These are phyloP conservation scores for Stephania japonica DNA, from an alignment of 164 flowering plant species.

Conservation along the genomic window DNA sequence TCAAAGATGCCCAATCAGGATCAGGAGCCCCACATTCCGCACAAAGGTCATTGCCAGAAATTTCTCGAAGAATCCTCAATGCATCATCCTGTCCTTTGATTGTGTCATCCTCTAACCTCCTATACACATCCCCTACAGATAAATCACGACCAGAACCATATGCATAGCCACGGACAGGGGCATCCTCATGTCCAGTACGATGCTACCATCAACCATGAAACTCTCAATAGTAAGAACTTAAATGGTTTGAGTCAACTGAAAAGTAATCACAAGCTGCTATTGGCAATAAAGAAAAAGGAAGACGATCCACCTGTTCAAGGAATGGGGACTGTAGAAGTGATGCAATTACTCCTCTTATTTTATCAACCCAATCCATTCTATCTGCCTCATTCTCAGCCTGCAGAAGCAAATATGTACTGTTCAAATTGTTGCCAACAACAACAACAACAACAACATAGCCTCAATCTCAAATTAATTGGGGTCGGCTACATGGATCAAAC, in stretches of 20 bases:
- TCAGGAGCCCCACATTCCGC: conserved; percentile 84
- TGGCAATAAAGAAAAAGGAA: neutral
- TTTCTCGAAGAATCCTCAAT: conserved; percentile 45
- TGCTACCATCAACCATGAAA: conserved; percentile 27
- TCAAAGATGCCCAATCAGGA: conserved; percentile 97
- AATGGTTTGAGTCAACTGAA: neutral
- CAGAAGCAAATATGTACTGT: neutral
- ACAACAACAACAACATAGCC: no score
- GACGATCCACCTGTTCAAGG: conserved; percentile 50
- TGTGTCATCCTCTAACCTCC: conserved; percentile 24
- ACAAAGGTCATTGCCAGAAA: conserved; percentile 86
- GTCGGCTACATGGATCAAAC: no score
- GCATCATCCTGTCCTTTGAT: conserved; percentile 37
- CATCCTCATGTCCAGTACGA: conserved; percentile 19
- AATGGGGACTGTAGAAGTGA: conserved; percentile 75
- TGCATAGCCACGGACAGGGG: conserved; percentile 16
- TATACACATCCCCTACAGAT: conserved; percentile 19
- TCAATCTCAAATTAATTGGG: no score
- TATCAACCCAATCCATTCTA: conserved; percentile 84
- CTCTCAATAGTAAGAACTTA: conserved; percentile 12
- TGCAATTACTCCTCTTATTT: conserved; percentile 80
- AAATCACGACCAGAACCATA: conserved; percentile 22
- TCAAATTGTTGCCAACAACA: no score
- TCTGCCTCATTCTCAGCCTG: conserved; percentile 97
- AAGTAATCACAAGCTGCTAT: neutral